Conservation (phyloP, 805 yeast species). For the Wickerhamiella siamensis region DNA sequence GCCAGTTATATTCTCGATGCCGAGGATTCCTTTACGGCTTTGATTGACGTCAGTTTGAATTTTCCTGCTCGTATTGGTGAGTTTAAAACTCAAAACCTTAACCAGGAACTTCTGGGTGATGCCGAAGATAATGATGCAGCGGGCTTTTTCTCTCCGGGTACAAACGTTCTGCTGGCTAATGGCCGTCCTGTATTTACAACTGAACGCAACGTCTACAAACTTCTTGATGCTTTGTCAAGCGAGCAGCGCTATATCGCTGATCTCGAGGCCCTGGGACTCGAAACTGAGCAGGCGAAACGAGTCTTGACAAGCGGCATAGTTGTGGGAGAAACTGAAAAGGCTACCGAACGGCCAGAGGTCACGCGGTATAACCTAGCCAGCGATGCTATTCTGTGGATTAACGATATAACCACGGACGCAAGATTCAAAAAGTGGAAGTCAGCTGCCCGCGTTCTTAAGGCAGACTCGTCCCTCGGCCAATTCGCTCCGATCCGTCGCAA, state of each 20-base stretch:
- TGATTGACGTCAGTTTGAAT: conserved; percentile 32
- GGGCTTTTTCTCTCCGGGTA: conserved; percentile 17
- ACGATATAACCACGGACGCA: conserved; percentile 55
- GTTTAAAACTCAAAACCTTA: conserved; percentile 21
- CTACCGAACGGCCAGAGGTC: conserved; percentile 1
- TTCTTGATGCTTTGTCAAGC: conserved; percentile 27
- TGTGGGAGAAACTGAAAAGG: conserved; percentile 7
- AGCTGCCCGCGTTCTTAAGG: conserved; percentile 35
- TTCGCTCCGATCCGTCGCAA: conserved; percentile 61
- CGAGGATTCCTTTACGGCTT: conserved; percentile 25
- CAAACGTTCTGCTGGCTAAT: conserved; percentile 40
- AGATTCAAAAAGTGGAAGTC: conserved; percentile 35
- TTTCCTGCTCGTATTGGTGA: conserved; percentile 41
- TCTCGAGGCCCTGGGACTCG: conserved; percentile 24
- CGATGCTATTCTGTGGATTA: conserved; percentile 47
- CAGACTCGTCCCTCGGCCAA: conserved; percentile 38
- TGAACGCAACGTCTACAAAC: conserved; percentile 22
- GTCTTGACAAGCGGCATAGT: conserved; percentile 9
- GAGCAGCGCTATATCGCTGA: conserved; percentile 25
- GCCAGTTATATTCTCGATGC: conserved; percentile 25
- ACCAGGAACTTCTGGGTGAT: conserved; percentile 14
- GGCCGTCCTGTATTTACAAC: conserved; percentile 43
- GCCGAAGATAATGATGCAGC: conserved; percentile 13
- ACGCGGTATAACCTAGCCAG: conserved; percentile 25
- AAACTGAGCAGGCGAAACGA: conserved; percentile 23